Evolutionary conservation across 345 rosid species (phyloP).

Genomic region (Populus tremula): DNA sequence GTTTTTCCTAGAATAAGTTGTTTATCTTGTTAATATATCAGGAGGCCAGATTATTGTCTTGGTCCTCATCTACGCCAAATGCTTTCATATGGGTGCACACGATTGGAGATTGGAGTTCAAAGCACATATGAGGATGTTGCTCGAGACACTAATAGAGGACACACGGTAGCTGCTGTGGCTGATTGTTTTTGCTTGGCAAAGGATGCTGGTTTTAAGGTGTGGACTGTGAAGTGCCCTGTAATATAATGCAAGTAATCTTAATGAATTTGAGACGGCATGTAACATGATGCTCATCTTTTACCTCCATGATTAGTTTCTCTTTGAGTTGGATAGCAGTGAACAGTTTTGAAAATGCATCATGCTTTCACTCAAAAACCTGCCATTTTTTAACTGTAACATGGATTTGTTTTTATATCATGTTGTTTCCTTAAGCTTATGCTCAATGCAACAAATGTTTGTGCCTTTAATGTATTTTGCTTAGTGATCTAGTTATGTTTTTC

Average conservation of each 20-base stretch:
- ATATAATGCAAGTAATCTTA: not conserved
- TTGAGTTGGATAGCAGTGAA: not conserved
- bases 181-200: conserved; percentile 97
- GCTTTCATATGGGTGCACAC: conserved; percentile 94
- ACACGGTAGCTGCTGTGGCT: conserved; percentile 96
- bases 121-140: conserved; percentile 99
- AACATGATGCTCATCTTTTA: not conserved
- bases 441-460: not conserved
- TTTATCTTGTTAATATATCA: conserved; percentile 22
- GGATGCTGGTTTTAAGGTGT: conserved; percentile 98
- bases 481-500: not conserved
- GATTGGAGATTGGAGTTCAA: conserved; percentile 97
- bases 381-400: not conserved
- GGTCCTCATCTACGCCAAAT: conserved; percentile 98
- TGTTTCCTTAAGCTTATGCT: not conserved
- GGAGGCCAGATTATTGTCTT: conserved; percentile 98
- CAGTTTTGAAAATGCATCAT: not conserved
- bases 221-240: conserved; percentile 8
- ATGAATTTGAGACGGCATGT: not conserved
- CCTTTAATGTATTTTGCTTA: not conserved
- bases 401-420: not conserved
- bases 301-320: not conserved
- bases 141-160: conserved; percentile 95
- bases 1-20: not conserved
- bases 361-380: not conserved